Evolutionary conservation across 139 green algal species (phyloP).

Genomic region (Closterium sp.): DNA sequence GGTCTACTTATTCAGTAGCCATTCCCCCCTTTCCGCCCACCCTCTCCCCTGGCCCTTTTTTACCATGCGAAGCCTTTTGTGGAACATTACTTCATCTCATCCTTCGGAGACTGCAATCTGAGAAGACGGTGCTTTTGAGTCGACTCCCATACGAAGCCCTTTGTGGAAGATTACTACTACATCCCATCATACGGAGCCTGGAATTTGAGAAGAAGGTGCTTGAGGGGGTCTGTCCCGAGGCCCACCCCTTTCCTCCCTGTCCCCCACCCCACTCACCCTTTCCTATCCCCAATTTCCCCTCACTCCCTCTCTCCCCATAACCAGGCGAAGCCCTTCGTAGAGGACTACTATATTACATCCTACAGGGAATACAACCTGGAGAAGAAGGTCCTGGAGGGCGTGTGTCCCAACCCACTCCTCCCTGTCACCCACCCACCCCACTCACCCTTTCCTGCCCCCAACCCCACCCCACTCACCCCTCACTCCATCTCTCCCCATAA

Average conservation of each 20-base stretch:
- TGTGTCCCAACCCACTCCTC: too few species aligned
- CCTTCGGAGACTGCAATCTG: background rate
- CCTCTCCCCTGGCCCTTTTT: background rate
- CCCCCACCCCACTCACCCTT: background rate
- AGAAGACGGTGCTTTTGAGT: background rate
- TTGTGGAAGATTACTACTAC: too few species aligned
- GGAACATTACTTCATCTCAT: too few species aligned
- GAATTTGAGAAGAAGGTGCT: background rate
- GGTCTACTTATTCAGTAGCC: too few species aligned
- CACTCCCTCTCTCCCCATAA: background rate
- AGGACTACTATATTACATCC: too few species aligned
- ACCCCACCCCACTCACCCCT: background rate
- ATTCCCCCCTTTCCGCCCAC: background rate
- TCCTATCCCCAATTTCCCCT: background rate
- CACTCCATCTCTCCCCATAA: background rate
- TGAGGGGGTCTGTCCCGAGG: background rate
- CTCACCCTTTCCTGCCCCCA: too few species aligned
- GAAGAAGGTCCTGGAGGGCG: too few species aligned
- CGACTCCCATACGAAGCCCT: too few species aligned
- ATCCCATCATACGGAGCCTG: too few species aligned
- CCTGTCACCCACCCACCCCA: background rate
- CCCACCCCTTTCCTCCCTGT: background rate
- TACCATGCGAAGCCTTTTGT: too few species aligned
- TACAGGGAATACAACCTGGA: too few species aligned
- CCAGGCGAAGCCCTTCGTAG: too few species aligned